These are phyloP conservation scores for Polytrichum commune DNA, from an alignment of 225 moss, liverwort and hornwort genomes.

Conservation along the genomic window DNA sequence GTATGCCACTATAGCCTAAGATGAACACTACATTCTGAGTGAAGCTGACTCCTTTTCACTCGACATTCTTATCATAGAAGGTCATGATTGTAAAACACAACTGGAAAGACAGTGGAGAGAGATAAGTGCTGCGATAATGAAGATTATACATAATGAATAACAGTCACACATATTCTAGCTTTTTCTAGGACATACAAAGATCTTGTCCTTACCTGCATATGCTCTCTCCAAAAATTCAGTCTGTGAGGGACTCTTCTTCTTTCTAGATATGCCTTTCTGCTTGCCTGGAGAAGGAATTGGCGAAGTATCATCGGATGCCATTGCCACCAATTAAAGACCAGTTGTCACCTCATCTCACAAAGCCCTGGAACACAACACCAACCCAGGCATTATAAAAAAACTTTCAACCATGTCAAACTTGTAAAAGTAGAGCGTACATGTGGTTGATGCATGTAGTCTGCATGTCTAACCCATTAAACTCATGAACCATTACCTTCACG, in stretches of 20 bases:
- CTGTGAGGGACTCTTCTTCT: slow-evolving; percentile 73
- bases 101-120: neutral
- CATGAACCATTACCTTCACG: too few species aligned
- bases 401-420: too few species aligned
- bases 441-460: too few species aligned
- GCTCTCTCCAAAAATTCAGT: slow-evolving; percentile 66
- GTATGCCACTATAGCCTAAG: too few species aligned
- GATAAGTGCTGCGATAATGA: neutral
- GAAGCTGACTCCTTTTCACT: too few species aligned
- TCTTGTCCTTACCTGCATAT: slow-evolving; percentile 54
- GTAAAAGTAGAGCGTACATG: too few species aligned
- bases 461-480: too few species aligned
- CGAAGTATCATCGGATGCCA: slow-evolving; percentile 41
- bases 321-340: neutral
- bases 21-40: too few species aligned
- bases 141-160: neutral
- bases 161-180: neutral
- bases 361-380: slow-evolving; percentile 8
- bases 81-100: neutral
- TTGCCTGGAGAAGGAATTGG: slow-evolving; percentile 30
- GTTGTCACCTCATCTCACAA: slow-evolving; percentile 1
- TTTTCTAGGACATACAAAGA: too few species aligned
- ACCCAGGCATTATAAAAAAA: too few species aligned
- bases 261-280: slow-evolving; percentile 59
- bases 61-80: too few species aligned